Conservation (phyloP, 352 stramenopile species). For the Phytopythium ostracodes region DNA sequence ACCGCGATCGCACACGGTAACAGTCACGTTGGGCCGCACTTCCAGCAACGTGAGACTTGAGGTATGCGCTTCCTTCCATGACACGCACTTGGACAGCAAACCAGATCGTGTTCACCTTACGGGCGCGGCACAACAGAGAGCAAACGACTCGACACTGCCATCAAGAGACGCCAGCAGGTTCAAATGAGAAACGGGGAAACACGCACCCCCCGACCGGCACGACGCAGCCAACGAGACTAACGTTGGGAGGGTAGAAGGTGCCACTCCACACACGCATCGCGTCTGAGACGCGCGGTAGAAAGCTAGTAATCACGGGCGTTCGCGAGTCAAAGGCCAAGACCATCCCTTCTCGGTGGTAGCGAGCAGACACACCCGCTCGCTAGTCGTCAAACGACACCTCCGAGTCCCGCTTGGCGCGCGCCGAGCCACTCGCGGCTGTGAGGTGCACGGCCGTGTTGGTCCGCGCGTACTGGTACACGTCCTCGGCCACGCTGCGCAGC, state of each 20-base stretch:
- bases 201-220: too few relatives aligned
- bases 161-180: background rate
- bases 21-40: background rate
- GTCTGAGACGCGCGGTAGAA: background rate
- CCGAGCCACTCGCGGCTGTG: conserved; percentile 11
- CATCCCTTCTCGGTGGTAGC: background rate
- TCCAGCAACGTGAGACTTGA: background rate
- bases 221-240: too few relatives aligned
- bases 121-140: background rate
- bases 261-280: background rate
- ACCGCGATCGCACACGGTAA: background rate
- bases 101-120: conserved; percentile 1
- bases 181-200: background rate
- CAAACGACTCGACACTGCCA: background rate
- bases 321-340: background rate
- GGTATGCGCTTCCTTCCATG: too few relatives aligned
- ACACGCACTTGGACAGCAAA: background rate
- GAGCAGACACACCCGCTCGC: background rate
- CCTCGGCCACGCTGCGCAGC: conserved; percentile 36
- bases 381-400: conserved; percentile 5
- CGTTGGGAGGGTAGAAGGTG: too few relatives aligned
- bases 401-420: conserved; percentile 2
- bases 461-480: conserved; percentile 46
- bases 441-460: conserved; percentile 37
- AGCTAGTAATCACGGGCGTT: background rate